Conservation (phyloP, 176 grass and related monocot species). For the Zizania latifolia region DNA sequence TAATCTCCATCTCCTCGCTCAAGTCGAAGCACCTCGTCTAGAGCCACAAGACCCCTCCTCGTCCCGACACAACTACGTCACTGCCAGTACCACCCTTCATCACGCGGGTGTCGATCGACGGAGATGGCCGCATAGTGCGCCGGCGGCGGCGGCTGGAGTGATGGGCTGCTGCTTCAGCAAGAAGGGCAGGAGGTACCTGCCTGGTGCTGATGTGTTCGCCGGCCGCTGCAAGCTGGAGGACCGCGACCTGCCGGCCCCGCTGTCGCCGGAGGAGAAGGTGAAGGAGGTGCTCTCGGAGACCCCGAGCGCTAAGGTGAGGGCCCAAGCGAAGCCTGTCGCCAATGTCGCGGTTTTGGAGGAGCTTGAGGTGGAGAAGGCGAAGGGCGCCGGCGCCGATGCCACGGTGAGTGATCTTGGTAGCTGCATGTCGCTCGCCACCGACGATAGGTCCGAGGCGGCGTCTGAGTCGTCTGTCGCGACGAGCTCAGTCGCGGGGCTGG, state of each 20-base stretch:
- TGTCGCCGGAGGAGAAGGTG: constrained; percentile 69
- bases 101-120: no score
- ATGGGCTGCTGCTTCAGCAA: constrained; percentile 74
- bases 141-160: no score
- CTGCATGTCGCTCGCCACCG: constrained; percentile 37
- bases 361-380: constrained; percentile 6
- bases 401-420: constrained; percentile 46
- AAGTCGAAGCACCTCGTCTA: constrained; percentile 12
- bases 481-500: constrained; percentile 22
- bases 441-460: constrained; percentile 34
- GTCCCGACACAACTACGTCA: neutral
- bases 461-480: constrained; percentile 47
- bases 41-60: neutral
- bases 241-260: constrained; percentile 35
- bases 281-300: constrained; percentile 94
- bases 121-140: no score
- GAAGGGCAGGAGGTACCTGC: constrained; percentile 15
- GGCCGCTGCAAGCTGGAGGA: constrained; percentile 21
- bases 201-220: neutral
- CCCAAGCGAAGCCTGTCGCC: constrained; percentile 10
- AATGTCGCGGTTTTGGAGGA: constrained; percentile 24
- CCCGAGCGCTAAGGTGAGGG: constrained; percentile 20
- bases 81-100: neutral
- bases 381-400: no score
- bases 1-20: constrained; percentile 15